These are phyloP conservation scores for Triangularia setosa DNA, from an alignment of 2,329 filamentous ascomycete genomes.

Conservation along the genomic window DNA sequence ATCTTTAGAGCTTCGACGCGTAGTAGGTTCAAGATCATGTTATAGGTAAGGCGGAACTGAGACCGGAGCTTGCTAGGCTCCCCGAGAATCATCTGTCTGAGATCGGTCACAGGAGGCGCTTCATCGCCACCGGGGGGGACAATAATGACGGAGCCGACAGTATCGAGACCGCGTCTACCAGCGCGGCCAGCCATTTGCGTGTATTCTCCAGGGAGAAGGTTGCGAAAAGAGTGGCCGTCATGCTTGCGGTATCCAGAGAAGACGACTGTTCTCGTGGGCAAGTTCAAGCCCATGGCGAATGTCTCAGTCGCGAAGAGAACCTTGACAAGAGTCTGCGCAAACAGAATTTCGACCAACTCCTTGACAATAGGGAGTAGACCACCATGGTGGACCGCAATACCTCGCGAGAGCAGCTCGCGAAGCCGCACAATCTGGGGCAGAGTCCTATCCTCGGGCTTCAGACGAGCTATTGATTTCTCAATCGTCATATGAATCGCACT, in stretches of 20 bases:
- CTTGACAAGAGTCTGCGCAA: slow-evolving; percentile 92
- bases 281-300: slow-evolving; percentile 95
- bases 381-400: slow-evolving; percentile 94
- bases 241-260: slow-evolving; percentile 98
- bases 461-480: slow-evolving; percentile 84
- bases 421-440: slow-evolving; percentile 91
- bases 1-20: slow-evolving; percentile 96
- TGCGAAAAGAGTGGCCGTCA: slow-evolving; percentile 86
- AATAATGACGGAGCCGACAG: slow-evolving; percentile 91
- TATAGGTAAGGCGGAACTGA: slow-evolving; percentile 96
- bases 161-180: slow-evolving; percentile 86
- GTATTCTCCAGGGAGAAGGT: slow-evolving; percentile 90
- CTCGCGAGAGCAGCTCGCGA: slow-evolving; percentile 77
- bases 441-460: slow-evolving; percentile 83
- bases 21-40: slow-evolving; percentile 96
- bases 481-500: slow-evolving; percentile 97
- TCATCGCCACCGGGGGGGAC: slow-evolving; percentile 80
- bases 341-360: slow-evolving; percentile 94
- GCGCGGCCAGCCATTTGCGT: slow-evolving; percentile 98
- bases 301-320: slow-evolving; percentile 97
- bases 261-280: slow-evolving; percentile 92
- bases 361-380: slow-evolving; percentile 95
- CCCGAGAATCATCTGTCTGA: slow-evolving; percentile 92
- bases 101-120: slow-evolving; percentile 75
- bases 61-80: slow-evolving; percentile 93